Base-by-base conservation (phyloP, 176 grass and related monocot genomes). In the Carex parvula region DNA sequence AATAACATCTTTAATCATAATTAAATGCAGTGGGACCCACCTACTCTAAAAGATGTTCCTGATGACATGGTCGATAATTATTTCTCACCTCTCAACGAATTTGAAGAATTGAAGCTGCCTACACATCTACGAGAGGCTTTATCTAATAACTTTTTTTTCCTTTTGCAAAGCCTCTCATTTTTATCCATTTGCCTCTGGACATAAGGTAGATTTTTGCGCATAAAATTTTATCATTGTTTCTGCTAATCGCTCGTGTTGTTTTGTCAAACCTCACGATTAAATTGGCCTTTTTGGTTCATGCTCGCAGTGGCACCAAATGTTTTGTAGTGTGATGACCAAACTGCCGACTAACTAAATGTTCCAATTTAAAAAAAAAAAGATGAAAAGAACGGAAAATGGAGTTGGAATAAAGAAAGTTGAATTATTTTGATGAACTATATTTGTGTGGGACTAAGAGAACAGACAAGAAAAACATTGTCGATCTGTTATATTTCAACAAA, bases 21-120 rank as follows among this genome's bases (percentile, higher is more conserved):
- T 41, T 85, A 83, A 42, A 46, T 87, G 85, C 88, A 99, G 96
- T 99, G 93, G 96, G 91, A 95, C 91, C 96, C 96, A 74, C 96
- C 93, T 83, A 91, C 85, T 9, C 88, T 99, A 0, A 91, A 92
- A 48, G 86, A 95, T 18, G 89, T 99, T 65, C 83, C 93, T 5
- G 82, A 89, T 30, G 96, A 99, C 85, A 93, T 93, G 91, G 93
- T 95, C 18, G 86, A 93, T 44, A 60, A 84, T 16, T 95, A 95
- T 79, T 99, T 99, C 17, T 87, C 91, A 18, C 93, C 93, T 30
- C 91, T 98, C 58, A 89, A 83, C 17, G 96, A 99, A 84, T 85
- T 88, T 20, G 96, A 92, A 29, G 93, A 95, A 66, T 88, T 95
- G 89, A 93, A 95, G 81, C 87, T 99, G 16, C 94, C 94, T 37